Percentiles rank a stretch among this genome's conserved stretches.
phyloP scores from a whole-genome alignment of 495 filamentous ascomycete species.

The Barbatosphaeria neglecta region DNA sequence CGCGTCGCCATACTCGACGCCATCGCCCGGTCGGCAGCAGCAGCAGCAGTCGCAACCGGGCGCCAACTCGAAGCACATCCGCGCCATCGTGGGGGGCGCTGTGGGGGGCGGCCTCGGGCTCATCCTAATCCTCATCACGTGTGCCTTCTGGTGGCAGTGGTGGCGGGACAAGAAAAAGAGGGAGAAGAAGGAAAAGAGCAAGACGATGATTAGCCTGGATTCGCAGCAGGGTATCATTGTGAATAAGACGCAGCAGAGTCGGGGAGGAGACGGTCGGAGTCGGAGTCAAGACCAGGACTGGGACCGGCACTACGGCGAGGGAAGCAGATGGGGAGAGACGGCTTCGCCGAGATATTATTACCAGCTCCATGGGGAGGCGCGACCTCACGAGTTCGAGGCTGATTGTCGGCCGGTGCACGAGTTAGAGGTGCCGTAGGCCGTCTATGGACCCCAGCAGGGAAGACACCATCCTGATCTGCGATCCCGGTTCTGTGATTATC shows the following conservation, averaged over 20 bases:
- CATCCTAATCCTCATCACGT: not conserved
- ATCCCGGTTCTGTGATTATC: constrained; percentile 9
- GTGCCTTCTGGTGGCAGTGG: not conserved
- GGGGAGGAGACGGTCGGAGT: not conserved
- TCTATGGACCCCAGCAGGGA: too few species aligned
- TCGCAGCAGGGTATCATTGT: not conserved
- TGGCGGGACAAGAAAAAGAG: not conserved
- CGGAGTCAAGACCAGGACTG: too few species aligned
- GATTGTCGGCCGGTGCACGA: not conserved
- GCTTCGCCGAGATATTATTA: too few species aligned
- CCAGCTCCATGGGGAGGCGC: not conserved
- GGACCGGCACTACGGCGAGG: too few species aligned
- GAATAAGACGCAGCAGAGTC: not conserved
- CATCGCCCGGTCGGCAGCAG: too few species aligned
- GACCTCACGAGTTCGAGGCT: not conserved
- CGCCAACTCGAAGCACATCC: not conserved
- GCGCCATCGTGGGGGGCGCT: not conserved
- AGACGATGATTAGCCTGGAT: too few species aligned
- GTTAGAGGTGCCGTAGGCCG: not conserved
- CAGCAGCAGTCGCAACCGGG: not conserved
- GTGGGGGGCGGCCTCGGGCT: not conserved
- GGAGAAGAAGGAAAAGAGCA: too few species aligned
- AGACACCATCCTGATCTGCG: constrained; percentile 8
- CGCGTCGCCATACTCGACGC: too few species aligned
- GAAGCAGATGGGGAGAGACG: too few species aligned